Evolutionary conservation across 345 rosid species (phyloP), one percentile per base, ranked within the genome.

Genomic region (Brassica incana): DNA sequence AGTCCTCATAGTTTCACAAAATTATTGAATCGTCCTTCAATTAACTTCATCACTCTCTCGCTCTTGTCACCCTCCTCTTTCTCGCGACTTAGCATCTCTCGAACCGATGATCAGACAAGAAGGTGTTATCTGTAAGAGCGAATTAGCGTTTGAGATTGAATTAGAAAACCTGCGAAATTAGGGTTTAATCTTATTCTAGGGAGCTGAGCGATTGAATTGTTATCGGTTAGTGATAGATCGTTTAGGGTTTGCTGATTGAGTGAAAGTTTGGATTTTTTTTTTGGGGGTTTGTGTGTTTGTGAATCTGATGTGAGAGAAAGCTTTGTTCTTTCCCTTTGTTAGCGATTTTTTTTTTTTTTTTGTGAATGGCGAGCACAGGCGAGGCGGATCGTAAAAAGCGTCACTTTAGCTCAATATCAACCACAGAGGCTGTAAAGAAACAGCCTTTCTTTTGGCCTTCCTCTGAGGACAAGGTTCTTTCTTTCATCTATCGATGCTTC

Each of bases 371-470:
- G 88, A 94, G 97, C 84, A 86, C 92, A 7, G 98, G 91, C 29
- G 97, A 94, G 84, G 92, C 97, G 1, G 98, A 92, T 83, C 88
- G 97, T 68, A 94, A 92, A 81, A 84, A 90, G 87, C 93, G 93
- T 69, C 97, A 87, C 83, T 84, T 94, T 68, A 87, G 84, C 89
- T 86, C 97, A 15, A 68, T 91, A 73, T 92, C 98, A 15, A 91
- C 97, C 18, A 86, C 91, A 10, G 88, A 88, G 75, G 88, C 92
- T 30, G 82, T 87, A 23, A 85, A 90, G 12, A 92, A 88, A 82
- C 88, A 88, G 81, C 91, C 87, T 71, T 94, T 91, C 32, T 88
- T 87, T 50, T 82, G 84, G 65, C 88, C 88, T 9, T 60, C 82
- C 52, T 94, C 98, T 0, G 98, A 94, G 83, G 98, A 91, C 81